These are phyloP conservation scores for Phytophthora fragariae DNA, from an alignment of 352 stramenopile species.

Conservation along the genomic window DNA sequence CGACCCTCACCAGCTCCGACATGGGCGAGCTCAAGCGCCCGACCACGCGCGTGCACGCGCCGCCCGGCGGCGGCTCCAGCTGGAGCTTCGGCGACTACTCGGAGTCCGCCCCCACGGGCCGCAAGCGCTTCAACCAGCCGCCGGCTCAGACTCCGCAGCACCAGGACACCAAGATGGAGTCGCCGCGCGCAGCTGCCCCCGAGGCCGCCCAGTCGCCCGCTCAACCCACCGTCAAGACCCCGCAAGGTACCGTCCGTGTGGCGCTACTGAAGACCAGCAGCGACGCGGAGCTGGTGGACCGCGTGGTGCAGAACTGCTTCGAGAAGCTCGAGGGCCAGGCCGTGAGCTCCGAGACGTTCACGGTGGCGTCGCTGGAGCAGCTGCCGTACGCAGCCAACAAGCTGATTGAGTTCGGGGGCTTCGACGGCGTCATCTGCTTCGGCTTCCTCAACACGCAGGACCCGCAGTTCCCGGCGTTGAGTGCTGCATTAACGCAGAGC, in stretches of 20 bases:
- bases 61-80: slow-evolving; percentile 79
- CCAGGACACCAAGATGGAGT: slow-evolving; percentile 53
- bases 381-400: slow-evolving; percentile 89
- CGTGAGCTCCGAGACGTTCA: slow-evolving; percentile 70
- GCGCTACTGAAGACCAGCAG: slow-evolving; percentile 81
- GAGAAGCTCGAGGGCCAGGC: slow-evolving; percentile 42
- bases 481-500: slow-evolving; percentile 67
- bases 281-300: slow-evolving; percentile 77
- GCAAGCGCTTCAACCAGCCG: slow-evolving; percentile 39
- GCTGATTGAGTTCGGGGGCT: slow-evolving; percentile 71
- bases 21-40: slow-evolving; percentile 87
- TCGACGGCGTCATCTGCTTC: slow-evolving; percentile 82
- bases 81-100: slow-evolving; percentile 74
- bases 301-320: slow-evolving; percentile 74
- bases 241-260: slow-evolving; percentile 47
- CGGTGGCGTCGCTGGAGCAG: slow-evolving; percentile 80
- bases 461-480: slow-evolving; percentile 66
- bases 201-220: slow-evolving; percentile 23
- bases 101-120: slow-evolving; percentile 23
- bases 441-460: slow-evolving; percentile 81
- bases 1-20: slow-evolving; percentile 84
- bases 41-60: slow-evolving; percentile 83
- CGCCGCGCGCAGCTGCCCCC: slow-evolving; percentile 34
- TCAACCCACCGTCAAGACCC: slow-evolving; percentile 9
- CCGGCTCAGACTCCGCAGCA: slow-evolving; percentile 14